These are phyloP conservation scores for Sporothrix brunneoviolacea DNA, from an alignment of 2,329 filamentous ascomycete species.

Conservation along the genomic window DNA sequence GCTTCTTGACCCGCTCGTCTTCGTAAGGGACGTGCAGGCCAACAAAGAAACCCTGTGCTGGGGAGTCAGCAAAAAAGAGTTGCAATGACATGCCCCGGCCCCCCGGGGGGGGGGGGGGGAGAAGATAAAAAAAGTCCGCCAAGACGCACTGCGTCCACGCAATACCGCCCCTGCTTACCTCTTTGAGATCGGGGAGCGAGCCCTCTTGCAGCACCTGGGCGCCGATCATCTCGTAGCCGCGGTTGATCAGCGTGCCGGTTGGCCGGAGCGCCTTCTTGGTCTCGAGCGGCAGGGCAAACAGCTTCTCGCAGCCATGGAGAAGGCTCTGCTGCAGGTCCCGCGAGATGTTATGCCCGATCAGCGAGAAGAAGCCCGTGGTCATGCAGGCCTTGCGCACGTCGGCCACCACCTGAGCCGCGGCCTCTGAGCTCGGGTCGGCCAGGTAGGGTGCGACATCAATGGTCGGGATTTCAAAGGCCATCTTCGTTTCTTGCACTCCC, in stretches of 20 bases:
- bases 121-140: too few relatives aligned
- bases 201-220: constrained; percentile 39
- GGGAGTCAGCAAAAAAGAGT: too few relatives aligned
- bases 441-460: constrained; percentile 29
- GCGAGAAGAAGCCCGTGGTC: constrained; percentile 25
- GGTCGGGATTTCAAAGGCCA: constrained; percentile 24
- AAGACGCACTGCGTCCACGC: too few relatives aligned
- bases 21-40: constrained; percentile 31
- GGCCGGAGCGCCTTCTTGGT: constrained; percentile 36
- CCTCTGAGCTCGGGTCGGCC: constrained; percentile 23
- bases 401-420: constrained; percentile 24
- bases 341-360: constrained; percentile 24
- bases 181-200: constrained; percentile 41
- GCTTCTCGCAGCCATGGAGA: constrained; percentile 28
- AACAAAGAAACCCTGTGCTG: constrained; percentile 35
- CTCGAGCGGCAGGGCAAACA: constrained; percentile 42
- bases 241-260: constrained; percentile 24
- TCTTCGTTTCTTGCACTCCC: too few relatives aligned
- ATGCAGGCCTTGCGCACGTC: constrained; percentile 28
- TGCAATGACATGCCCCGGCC: too few relatives aligned
- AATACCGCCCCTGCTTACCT: too few relatives aligned
- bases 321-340: constrained; percentile 19
- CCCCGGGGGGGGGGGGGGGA: too few relatives aligned
- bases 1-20: constrained; percentile 25
- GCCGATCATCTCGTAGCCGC: constrained; percentile 44